Conservation (phyloP, 179 eudicot species). For the Pouteria campechiana region DNA sequence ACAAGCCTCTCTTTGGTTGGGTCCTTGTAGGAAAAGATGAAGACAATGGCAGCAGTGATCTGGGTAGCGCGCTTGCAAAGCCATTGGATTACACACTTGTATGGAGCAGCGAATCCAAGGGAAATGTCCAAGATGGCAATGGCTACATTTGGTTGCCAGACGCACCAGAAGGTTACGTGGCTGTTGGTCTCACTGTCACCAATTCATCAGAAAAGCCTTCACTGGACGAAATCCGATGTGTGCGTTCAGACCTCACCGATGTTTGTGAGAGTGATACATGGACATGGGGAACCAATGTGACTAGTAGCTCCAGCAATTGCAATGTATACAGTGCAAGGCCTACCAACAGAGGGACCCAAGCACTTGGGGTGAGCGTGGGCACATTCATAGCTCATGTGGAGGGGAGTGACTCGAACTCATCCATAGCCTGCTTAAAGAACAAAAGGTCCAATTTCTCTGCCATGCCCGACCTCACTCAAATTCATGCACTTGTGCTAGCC, state of each 20-base stretch:
- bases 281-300: conserved; percentile 37
- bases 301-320: conserved; percentile 10
- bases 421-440: conserved; percentile 37
- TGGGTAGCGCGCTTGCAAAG: conserved; percentile 13
- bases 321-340: conserved; percentile 37
- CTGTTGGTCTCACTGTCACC: conserved; percentile 47
- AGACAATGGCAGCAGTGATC: conserved; percentile 1
- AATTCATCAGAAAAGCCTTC: conserved; percentile 40
- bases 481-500: conserved; percentile 21
- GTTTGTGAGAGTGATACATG: conserved; percentile 17
- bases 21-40: conserved; percentile 57
- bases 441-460: conserved; percentile 19
- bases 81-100: conserved; percentile 60
- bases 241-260: conserved; percentile 39
- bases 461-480: conserved; percentile 45
- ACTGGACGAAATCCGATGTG: conserved; percentile 38
- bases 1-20: conserved; percentile 44
- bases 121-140: conserved; percentile 12
- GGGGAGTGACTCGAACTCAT: background rate
- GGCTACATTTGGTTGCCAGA: conserved; percentile 60
- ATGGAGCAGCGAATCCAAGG: conserved; percentile 27
- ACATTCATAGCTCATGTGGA: conserved; percentile 25
- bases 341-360: conserved; percentile 30
- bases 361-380: conserved; percentile 36
- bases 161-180: conserved; percentile 39